phyloP scores from a whole-genome alignment of 2,329 filamentous ascomycete genomes.

The Aspergillus uvarum region DNA sequence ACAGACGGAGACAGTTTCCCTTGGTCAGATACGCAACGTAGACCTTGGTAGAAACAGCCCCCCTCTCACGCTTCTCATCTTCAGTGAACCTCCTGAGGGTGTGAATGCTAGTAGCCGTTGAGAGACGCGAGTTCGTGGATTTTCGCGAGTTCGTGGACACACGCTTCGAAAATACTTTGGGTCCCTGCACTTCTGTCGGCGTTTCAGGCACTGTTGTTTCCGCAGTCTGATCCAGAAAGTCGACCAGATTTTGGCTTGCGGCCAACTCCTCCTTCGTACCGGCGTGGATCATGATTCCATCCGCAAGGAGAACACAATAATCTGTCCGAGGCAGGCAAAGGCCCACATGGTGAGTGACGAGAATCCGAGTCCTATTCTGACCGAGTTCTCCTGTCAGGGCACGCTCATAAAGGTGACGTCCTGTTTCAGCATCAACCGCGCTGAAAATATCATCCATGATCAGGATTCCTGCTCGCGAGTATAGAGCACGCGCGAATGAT shows the following conservation, averaged over 20 bases:
- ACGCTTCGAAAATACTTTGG: slow-evolving; percentile 11
- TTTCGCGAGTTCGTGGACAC: slow-evolving; percentile 11
- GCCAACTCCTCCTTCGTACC: slow-evolving; percentile 63
- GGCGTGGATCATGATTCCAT: slow-evolving; percentile 64
- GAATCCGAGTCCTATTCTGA: slow-evolving; percentile 67
- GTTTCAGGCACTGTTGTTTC: slow-evolving; percentile 42
- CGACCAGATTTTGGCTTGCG: slow-evolving; percentile 41
- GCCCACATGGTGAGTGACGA: slow-evolving; percentile 78
- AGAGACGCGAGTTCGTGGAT: slow-evolving; percentile 7
- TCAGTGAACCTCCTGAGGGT: slow-evolving; percentile 69
- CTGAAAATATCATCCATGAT: slow-evolving; percentile 83
- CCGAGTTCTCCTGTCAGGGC: slow-evolving; percentile 71
- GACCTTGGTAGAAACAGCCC: slow-evolving; percentile 66
- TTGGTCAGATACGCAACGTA: slow-evolving; percentile 67
- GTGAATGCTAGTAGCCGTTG: slow-evolving; percentile 20
- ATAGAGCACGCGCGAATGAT: slow-evolving; percentile 75
- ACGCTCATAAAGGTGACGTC: slow-evolving; percentile 74
- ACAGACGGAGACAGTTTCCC: slow-evolving; percentile 64
- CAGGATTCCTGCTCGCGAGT: slow-evolving; percentile 73
- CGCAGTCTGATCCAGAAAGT: slow-evolving; percentile 44
- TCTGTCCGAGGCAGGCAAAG: slow-evolving; percentile 69
- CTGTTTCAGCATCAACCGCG: slow-evolving; percentile 76
- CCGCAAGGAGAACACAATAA: slow-evolving; percentile 70
- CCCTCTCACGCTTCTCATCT: slow-evolving; percentile 70
- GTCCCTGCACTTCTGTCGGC: slow-evolving; percentile 8